Percentiles rank a stretch among this genome's conserved stretches.
phyloP scores from a whole-genome alignment of 2,329 filamentous ascomycete species.

The Exophiala alcalophila region DNA sequence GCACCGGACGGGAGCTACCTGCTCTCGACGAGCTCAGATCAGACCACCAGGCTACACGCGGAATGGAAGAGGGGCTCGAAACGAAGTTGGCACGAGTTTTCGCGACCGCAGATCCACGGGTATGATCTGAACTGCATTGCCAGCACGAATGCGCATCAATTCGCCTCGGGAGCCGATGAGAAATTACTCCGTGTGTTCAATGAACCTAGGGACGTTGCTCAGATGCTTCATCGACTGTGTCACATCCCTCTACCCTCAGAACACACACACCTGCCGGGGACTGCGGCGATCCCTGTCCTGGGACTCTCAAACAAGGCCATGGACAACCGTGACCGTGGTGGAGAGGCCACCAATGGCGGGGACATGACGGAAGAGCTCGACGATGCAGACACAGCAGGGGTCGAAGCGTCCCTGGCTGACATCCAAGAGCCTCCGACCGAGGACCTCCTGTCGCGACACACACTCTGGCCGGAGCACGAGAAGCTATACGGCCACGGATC shows the following conservation, averaged over 20 bases:
- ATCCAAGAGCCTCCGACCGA: conserved; percentile 77
- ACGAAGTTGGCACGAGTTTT: conserved; percentile 88
- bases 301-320: conserved; percentile 95
- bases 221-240: conserved; percentile 66
- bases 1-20: conserved; percentile 77
- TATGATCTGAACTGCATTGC: conserved; percentile 97
- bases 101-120: conserved; percentile 92
- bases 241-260: conserved; percentile 50
- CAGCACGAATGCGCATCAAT: conserved; percentile 67
- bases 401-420: conserved; percentile 49
- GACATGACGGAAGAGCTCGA: too few relatives aligned
- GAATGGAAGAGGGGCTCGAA: conserved; percentile 61
- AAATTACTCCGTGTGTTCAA: conserved; percentile 96
- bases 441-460: conserved; percentile 83
- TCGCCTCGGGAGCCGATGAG: conserved; percentile 93
- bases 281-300: conserved; percentile 90
- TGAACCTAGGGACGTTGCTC: conserved; percentile 78
- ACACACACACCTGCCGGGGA: conserved; percentile 64
- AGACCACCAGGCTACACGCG: conserved; percentile 85
- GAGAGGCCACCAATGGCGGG: too few relatives aligned
- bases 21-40: conserved; percentile 83
- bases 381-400: conserved; percentile 38
- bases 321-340: conserved; percentile 48
- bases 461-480: conserved; percentile 92
- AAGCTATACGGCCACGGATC: conserved; percentile 98